phyloP scores from a whole-genome alignment of 371 early-diverging fungal species.

The Apophysomyces elegans region DNA sequence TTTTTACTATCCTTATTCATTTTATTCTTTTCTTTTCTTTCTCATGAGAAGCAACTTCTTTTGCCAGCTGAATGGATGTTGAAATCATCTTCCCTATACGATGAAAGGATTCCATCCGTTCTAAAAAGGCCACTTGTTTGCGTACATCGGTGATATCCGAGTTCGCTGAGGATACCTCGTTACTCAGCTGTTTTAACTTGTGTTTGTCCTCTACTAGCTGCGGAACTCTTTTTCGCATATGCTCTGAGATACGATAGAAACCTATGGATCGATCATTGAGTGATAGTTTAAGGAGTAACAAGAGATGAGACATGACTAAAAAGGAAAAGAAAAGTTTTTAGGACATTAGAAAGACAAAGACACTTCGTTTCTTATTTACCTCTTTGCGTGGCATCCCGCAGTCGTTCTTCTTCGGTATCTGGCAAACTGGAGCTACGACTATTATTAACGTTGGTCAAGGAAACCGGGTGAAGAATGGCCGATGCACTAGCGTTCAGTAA shows the following conservation, averaged over 20 bases:
- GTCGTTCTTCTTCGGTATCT: neutral
- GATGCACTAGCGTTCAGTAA: constrained; percentile 19
- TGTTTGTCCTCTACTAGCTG: constrained; percentile 30
- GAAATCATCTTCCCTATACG: constrained; percentile 40
- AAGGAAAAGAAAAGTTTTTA: neutral
- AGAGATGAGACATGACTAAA: constrained; percentile 17
- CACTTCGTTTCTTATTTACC: constrained; percentile 1
- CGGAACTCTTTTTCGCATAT: constrained; percentile 45
- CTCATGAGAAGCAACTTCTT: neutral
- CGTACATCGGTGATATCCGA: constrained; percentile 41
- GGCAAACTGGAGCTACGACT: neutral
- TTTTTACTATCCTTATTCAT: no score
- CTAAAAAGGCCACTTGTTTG: constrained; percentile 31
- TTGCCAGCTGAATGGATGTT: constrained; percentile 22
- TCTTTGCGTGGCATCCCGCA: neutral
- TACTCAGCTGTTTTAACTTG: constrained; percentile 13
- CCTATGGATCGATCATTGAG: constrained; percentile 43
- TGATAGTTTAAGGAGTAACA: constrained; percentile 22
- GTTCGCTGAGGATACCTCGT: constrained; percentile 31
- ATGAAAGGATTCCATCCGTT: constrained; percentile 36
- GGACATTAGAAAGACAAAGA: neutral
- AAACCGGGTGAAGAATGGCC: constrained; percentile 2
- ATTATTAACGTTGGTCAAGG: neutral
- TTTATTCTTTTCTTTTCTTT: no score
- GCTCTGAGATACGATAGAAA: constrained; percentile 40